phyloP scores from a whole-genome alignment of 208 protist species.

The Herpetomonas samuelpessoai region DNA sequence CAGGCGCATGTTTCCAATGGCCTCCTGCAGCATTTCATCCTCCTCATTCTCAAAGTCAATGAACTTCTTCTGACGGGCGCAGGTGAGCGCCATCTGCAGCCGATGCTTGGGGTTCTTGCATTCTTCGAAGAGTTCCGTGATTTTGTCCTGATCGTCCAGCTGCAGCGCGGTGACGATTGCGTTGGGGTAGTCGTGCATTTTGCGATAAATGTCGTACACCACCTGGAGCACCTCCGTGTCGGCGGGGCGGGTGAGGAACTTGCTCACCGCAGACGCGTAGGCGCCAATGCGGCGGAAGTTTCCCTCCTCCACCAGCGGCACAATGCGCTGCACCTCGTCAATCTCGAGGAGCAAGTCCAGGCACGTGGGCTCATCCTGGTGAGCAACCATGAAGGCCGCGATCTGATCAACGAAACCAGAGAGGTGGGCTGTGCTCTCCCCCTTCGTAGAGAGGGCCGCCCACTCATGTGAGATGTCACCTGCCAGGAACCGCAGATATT shows the following conservation, averaged over 20 bases:
- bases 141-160: constrained; percentile 76
- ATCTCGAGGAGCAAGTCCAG: constrained; percentile 98
- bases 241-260: constrained; percentile 95
- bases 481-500: constrained; percentile 97
- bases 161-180: constrained; percentile 90
- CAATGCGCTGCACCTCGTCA: constrained; percentile 89
- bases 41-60: constrained; percentile 86
- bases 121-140: constrained; percentile 78
- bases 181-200: constrained; percentile 89
- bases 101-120: constrained; percentile 58
- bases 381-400: constrained; percentile 94
- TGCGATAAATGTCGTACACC: constrained; percentile 93
- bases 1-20: constrained; percentile 95
- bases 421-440: constrained; percentile 78
- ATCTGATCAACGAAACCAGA: constrained; percentile 92
- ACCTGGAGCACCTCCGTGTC: constrained; percentile 89
- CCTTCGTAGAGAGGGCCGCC: constrained; percentile 50
- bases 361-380: constrained; percentile 97
- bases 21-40: constrained; percentile 82
- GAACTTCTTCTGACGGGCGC: constrained; percentile 88
- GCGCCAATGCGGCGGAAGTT: constrained; percentile 95
- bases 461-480: constrained; percentile 95
- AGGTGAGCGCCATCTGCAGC: constrained; percentile 94
- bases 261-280: constrained; percentile 93
- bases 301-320: constrained; percentile 88